Conservation (phyloP, 2,329 filamentous ascomycete species). For the Cytospora mali region DNA sequence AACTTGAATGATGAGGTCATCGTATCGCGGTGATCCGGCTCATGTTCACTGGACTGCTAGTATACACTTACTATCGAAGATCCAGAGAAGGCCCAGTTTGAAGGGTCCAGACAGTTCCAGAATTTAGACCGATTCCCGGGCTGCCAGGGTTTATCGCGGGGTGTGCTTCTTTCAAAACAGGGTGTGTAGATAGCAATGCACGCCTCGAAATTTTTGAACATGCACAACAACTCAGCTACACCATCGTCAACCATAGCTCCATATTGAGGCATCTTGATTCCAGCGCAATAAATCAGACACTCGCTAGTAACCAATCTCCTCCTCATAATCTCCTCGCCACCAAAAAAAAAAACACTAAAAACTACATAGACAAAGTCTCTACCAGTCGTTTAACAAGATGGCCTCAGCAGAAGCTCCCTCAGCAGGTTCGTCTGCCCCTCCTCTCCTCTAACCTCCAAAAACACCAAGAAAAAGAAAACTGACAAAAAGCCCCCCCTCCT, state of each 20-base stretch:
- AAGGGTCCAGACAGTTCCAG: background rate
- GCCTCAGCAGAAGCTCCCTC: conserved; percentile 22
- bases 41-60: no score
- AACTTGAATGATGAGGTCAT: no score
- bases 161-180: background rate
- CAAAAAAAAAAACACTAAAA: no score
- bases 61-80: background rate
- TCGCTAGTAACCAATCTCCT: background rate
- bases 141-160: background rate
- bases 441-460: background rate
- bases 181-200: background rate
- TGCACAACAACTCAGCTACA: background rate
- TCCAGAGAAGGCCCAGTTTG: background rate
- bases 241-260: background rate
- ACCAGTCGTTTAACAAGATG: conserved; percentile 3
- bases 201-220: background rate
- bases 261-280: background rate
- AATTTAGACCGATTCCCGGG: background rate
- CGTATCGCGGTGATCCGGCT: no score
- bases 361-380: no score
- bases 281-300: background rate
- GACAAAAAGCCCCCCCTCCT: conserved; percentile 10
- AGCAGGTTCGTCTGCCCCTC: conserved; percentile 9
- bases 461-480: background rate
- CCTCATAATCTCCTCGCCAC: background rate